Conservation (phyloP, 768 basidiomycete species). For the Suillus hirtellus region DNA sequence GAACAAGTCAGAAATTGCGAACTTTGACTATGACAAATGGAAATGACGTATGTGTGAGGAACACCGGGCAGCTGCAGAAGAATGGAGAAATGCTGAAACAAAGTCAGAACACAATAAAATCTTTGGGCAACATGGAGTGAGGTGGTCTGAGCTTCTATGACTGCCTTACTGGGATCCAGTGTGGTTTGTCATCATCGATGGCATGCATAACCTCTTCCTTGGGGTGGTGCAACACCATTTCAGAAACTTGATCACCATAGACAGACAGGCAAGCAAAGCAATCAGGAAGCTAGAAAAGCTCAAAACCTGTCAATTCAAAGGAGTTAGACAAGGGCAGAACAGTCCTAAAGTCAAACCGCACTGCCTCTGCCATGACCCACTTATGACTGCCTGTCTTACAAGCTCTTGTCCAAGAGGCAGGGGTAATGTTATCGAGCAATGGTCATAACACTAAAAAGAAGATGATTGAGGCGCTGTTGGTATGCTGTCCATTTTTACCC, state of each 20-base stretch:
- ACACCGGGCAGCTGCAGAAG: slow-evolving; percentile 15
- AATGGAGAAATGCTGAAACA: slow-evolving; percentile 21
- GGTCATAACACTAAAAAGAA: not conserved
- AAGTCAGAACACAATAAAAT: not conserved
- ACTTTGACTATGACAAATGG: slow-evolving; percentile 12
- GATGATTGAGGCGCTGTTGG: not conserved
- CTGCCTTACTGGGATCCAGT: slow-evolving; percentile 38
- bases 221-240: slow-evolving; percentile 17
- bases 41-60: slow-evolving; percentile 12
- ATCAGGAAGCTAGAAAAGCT: not conserved
- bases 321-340: slow-evolving; percentile 3
- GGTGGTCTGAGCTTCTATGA: slow-evolving; percentile 30
- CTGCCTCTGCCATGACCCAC: not conserved
- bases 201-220: slow-evolving; percentile 39
- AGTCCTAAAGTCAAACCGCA: not conserved
- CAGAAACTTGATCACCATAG: slow-evolving; percentile 12
- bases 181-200: slow-evolving; percentile 30
- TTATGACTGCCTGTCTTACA: not conserved
- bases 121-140: slow-evolving; percentile 21
- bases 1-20: slow-evolving; percentile 8
- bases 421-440: not conserved
- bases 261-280: slow-evolving; percentile 9
- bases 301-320: not conserved
- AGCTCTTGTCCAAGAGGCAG: slow-evolving; percentile 5
- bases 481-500: not conserved